These are phyloP conservation scores for Elsinoe necatrix DNA, from an alignment of 2,329 filamentous ascomycete genomes.

Conservation along the genomic window DNA sequence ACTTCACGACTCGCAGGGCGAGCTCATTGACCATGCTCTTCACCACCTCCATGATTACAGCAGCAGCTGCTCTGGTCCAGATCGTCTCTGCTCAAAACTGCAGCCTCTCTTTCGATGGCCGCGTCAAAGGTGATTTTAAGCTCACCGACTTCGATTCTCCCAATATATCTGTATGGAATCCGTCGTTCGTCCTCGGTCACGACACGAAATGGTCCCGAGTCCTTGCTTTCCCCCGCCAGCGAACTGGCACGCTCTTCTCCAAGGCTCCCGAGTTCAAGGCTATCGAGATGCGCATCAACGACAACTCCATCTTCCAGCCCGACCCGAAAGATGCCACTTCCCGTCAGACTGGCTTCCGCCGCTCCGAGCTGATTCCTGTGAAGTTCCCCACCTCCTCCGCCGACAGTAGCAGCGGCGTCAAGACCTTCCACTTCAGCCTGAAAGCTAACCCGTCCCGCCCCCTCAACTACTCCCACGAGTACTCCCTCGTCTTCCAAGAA, in stretches of 20 bases:
- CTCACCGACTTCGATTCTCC: conserved; percentile 1
- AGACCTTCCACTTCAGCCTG: conserved; percentile 55
- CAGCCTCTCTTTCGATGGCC: conserved; percentile 7
- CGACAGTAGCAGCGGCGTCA: conserved; percentile 45
- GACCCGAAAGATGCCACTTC: conserved; percentile 40
- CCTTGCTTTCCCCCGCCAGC: conserved; percentile 39
- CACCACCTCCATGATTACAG: not conserved
- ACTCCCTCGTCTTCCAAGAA: conserved; percentile 48
- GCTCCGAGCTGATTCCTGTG: conserved; percentile 49
- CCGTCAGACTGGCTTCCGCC: conserved; percentile 55
- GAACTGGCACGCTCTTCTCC: conserved; percentile 5
- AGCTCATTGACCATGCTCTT: not conserved
- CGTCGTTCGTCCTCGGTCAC: conserved; percentile 46
- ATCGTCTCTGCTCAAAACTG: not conserved
- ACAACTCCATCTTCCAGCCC: conserved; percentile 52
- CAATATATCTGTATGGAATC: conserved; percentile 35
- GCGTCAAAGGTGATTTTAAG: not conserved
- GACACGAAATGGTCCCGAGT: conserved; percentile 45
- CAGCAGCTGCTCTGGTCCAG: not conserved
- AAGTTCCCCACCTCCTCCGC: conserved; percentile 42
- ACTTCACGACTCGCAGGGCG: not conserved
- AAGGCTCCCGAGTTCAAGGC: conserved; percentile 31
- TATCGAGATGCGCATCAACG: conserved; percentile 49
- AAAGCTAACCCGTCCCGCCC: conserved; percentile 44
- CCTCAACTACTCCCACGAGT: conserved; percentile 54